Evolutionary conservation across 495 filamentous ascomycete species (phyloP), one percentile per base, ranked within the genome.

Genomic region (Neurospora africana): DNA sequence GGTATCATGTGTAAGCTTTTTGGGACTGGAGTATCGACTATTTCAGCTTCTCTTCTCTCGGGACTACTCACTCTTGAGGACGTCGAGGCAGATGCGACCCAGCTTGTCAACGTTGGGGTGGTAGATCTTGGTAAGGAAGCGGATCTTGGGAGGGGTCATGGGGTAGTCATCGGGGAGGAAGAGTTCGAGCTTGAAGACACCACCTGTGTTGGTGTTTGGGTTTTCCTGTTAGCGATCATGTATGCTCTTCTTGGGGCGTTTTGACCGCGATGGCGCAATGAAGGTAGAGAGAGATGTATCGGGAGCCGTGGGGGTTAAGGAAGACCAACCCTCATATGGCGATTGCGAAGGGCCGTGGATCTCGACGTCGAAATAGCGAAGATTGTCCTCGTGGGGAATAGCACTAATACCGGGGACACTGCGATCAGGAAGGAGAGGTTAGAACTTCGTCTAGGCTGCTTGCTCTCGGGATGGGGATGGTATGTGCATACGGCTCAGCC

Each of bases 161-260:
- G 95, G 95, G 78, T 99, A 99, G 82, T 99, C 95, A 78, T 99
- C 95, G 40, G 95, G 96, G n/a, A 99, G 86, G 83, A 99, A 99
- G 9, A 99, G 88, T 82, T 99, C 95, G 72, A 98, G 93, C 79
- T 94, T 93, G 86, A 99, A 99, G 75, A 97, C 88, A 68, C 95
- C 95, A 76, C 93, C 95, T 97, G 75, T 65, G 68, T 33, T 33
- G 27, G 7, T 4, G 23, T 21, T 47, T 19, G 5, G 10, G 40
- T 41, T 41, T 17, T 19, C 40, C 4, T 65, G 53, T 65, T 65
- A 65, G 53, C 27, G 3, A 65, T 65, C 53, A 15, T 30, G 72
- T 65, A 13, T 27, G 41, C 39, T 37, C 35, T 39, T 33, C 17
- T 58, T 11, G 7, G 43, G 7, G 11, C 17, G 43, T 53, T 53